Percentiles rank a stretch among this genome's conserved stretches.
Conservation (phyloP, 306 rosid genomes). For the Arachis hypogaea region DNA sequence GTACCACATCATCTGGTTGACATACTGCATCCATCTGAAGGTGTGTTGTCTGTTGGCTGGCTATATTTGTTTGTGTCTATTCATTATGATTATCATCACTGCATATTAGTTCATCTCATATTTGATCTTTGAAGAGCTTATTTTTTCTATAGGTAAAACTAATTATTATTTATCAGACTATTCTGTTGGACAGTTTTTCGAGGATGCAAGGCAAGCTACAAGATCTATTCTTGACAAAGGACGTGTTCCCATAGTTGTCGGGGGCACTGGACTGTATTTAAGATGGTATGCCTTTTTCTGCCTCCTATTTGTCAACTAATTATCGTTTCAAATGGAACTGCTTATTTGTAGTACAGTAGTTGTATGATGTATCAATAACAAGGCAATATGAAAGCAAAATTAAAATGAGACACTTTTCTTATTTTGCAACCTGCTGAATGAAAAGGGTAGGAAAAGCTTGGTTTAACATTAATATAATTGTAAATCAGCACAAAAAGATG, state of each 20-base stretch:
- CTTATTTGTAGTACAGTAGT: slow-evolving; percentile 16
- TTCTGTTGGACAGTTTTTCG: slow-evolving; percentile 90
- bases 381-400: slow-evolving; percentile 15
- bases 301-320: slow-evolving; percentile 21
- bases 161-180: slow-evolving; percentile 70
- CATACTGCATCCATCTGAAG: slow-evolving; percentile 79
- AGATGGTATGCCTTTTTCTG: slow-evolving; percentile 67
- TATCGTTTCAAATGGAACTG: slow-evolving; percentile 16
- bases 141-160: slow-evolving; percentile 35
- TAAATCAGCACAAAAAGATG: slow-evolving; percentile 5
- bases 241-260: slow-evolving; percentile 85
- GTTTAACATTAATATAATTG: slow-evolving; percentile 19
- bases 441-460: slow-evolving; percentile 7
- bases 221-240: slow-evolving; percentile 72
- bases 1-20: slow-evolving; percentile 86
- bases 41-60: slow-evolving; percentile 51
- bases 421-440: not conserved
- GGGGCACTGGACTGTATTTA: slow-evolving; percentile 94
- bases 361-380: slow-evolving; percentile 29
- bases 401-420: slow-evolving; percentile 33
- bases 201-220: slow-evolving; percentile 89
- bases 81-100: slow-evolving; percentile 19
- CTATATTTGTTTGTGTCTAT: slow-evolving; percentile 17
- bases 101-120: slow-evolving; percentile 30
- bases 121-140: slow-evolving; percentile 30